Base-by-base conservation (phyloP, 2,329 filamentous ascomycete species). In the Thelonectria olida region DNA sequence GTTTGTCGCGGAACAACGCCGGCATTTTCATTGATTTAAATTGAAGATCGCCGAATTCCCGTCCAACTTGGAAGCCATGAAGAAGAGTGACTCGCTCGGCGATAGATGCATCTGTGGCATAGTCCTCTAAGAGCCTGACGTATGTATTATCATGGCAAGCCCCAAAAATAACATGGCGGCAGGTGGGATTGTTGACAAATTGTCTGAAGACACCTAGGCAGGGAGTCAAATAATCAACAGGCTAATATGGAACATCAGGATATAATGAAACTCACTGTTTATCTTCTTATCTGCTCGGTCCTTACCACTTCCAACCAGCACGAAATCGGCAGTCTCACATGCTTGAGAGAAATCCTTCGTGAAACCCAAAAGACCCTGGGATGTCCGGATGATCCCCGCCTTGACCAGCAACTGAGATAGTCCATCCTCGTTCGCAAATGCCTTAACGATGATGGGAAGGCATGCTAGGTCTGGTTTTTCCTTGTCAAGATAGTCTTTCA, bases 171-270 rank as follows among this genome's bases (percentile, higher is more conserved):
- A 55, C 8, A 6, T 48, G 28, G 9, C 42, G 44, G 42, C 53
- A 55, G n/a, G 20, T 27, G 4, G 42, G 42, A 20, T 39, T 55
- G 19, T 48, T 17, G 3, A 27, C 42, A 27, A 41, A 47, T 13
- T 39, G 53, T 31, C 25, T 36, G 34, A 55, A 48, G 2, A 38
- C 20, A 48, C 53, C 53, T 55, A 6, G 23, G n/a, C n/a, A n/a
- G n/a, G n/a, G n/a, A n/a, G n/a, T 20, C 13, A 6, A 1, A 31
- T 19, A 36, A 41, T 8, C 15, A n/a, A 17, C 36, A 6, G 7
- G n/a, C 5, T 8, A 4, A 31, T 10, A 31, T 7, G 13, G 22
- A 7, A 48, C 13, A n/a, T 48, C 7, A n/a, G 22, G 27, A 5
- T n/a, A n/a, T n/a, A n/a, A 19, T 6, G n/a, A 28, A 7, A 41